Evolutionary conservation across 768 basidiomycete species (phyloP), one percentile per base, ranked within the genome.

Genomic region (Arthromyces matolae): DNA sequence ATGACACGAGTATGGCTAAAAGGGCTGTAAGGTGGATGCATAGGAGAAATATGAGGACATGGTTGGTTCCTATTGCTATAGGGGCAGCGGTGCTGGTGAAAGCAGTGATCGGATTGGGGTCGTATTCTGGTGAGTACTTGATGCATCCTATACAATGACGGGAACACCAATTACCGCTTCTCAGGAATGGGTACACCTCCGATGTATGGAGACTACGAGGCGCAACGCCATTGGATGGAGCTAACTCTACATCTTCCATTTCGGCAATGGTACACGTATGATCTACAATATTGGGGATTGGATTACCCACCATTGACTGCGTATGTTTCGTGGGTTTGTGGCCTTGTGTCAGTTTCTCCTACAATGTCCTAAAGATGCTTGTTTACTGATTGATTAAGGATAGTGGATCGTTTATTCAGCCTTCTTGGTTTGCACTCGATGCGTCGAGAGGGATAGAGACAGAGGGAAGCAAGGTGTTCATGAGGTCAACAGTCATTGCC

Each of bases 221-320:
- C 93, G 0, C 93, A 94, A 60, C 73, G 93, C 44, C 93, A 94
- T 66, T 95, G 93, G 93, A 90, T 95, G 89, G 93, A 94, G 57
- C 62, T 95, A 31, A 91, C 89, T 3, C 65, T 83, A 20, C 86
- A 93, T 60, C 70, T 92, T 0, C 89, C 93, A 0, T 58, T 80
- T 16, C 69, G 68, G 12, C 68, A 85, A 52, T 97, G 94, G 94
- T 97, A 97, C 65, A 82, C 69, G 1, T 89, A 93, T 64, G 89
- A 95, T 59, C 72, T 89, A 24, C 79, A 80, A 28, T 95, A 95
- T 60, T 97, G 94, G 94, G 91, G 91, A 0, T 73, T 97, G 42
- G 94, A 97, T 66, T 97, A 97, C 68, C 93, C 93, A 3, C 93
- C 93, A 3, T 59, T 96, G 52, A 96, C 93, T 3, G 94, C 91